Percentiles rank a stretch among this genome's conserved stretches.
phyloP scores from a whole-genome alignment of 225 moss, liverwort and hornwort species.

The Physcomitrellopsis africana region DNA sequence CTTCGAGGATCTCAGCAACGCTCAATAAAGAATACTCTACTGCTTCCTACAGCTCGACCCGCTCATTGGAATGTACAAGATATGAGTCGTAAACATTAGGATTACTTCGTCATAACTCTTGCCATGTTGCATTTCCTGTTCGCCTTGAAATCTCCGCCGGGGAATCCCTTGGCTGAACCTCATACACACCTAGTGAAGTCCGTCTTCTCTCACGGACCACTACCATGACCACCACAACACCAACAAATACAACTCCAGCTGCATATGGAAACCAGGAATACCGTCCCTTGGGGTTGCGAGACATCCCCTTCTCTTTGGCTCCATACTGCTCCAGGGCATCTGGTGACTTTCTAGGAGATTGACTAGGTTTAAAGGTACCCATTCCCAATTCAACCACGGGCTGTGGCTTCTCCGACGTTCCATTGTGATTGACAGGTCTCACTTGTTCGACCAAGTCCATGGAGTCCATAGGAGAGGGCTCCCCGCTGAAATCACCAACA shows the following conservation, averaged over 20 bases:
- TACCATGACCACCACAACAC: conserved; percentile 14
- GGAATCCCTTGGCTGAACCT: conserved; percentile 64
- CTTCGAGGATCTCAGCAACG: neutral
- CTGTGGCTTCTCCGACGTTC: neutral
- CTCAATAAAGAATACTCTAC: neutral
- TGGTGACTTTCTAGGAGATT: neutral
- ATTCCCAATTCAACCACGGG: neutral
- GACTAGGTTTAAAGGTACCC: neutral
- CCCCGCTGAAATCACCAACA: conserved; percentile 4
- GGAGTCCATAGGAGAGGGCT: neutral
- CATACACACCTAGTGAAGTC: conserved; percentile 31
- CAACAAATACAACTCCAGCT: conserved; percentile 29
- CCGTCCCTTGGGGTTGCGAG: neutral
- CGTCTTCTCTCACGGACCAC: conserved; percentile 20
- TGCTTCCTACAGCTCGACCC: conserved; percentile 42
- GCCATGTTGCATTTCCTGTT: conserved; percentile 54
- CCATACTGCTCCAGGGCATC: neutral
- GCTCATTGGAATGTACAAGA: conserved; percentile 58
- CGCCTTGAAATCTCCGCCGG: conserved; percentile 56
- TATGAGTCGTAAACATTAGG: conserved; percentile 58
- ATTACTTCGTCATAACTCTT: conserved; percentile 55
- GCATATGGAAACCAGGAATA: conserved; percentile 21
- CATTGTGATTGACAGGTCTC: neutral
- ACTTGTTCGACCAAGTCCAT: neutral
- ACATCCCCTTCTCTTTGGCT: neutral